These are phyloP conservation scores for Rhizodiscina lignyota DNA, from an alignment of 495 filamentous ascomycete species.

Conservation along the genomic window DNA sequence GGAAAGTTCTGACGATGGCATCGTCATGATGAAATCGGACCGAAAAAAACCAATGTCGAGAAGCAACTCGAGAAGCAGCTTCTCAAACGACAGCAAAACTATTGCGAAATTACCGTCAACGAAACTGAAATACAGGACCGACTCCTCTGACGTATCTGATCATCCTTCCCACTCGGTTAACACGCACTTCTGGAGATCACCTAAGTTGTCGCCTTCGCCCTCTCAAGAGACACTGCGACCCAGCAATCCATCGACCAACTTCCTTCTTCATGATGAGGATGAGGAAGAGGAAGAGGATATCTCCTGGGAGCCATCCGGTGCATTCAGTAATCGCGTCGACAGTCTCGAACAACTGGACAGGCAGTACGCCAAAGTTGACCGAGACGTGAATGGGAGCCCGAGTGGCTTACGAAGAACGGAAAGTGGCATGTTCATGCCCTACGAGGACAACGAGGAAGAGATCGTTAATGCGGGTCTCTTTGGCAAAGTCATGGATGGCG, in stretches of 20 bases:
- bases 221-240: slow-evolving; percentile 65
- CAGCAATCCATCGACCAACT: slow-evolving; percentile 50
- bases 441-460: slow-evolving; percentile 54
- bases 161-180: slow-evolving; percentile 21
- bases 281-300: slow-evolving; percentile 53
- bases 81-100: slow-evolving; percentile 58
- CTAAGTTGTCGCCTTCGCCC: slow-evolving; percentile 44
- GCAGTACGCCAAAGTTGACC: slow-evolving; percentile 2
- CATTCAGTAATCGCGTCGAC: slow-evolving; percentile 21
- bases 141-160: slow-evolving; percentile 48
- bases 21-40: slow-evolving; percentile 62
- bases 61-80: slow-evolving; percentile 34
- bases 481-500: slow-evolving; percentile 74
- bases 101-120: slow-evolving; percentile 89
- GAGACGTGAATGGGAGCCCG: not conserved
- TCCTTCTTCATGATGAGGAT: slow-evolving; percentile 38
- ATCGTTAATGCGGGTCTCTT: slow-evolving; percentile 40
- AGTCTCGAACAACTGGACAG: too few species aligned
- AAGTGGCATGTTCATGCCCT: slow-evolving; percentile 78
- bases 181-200: slow-evolving; percentile 18
- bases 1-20: slow-evolving; percentile 58
- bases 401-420: slow-evolving; percentile 44
- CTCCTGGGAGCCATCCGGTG: slow-evolving; percentile 28
- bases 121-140: slow-evolving; percentile 74
- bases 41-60: slow-evolving; percentile 24